phyloP scores from a whole-genome alignment of 1,284 basidiomycete species.

The Cryptococcus sp. region DNA sequence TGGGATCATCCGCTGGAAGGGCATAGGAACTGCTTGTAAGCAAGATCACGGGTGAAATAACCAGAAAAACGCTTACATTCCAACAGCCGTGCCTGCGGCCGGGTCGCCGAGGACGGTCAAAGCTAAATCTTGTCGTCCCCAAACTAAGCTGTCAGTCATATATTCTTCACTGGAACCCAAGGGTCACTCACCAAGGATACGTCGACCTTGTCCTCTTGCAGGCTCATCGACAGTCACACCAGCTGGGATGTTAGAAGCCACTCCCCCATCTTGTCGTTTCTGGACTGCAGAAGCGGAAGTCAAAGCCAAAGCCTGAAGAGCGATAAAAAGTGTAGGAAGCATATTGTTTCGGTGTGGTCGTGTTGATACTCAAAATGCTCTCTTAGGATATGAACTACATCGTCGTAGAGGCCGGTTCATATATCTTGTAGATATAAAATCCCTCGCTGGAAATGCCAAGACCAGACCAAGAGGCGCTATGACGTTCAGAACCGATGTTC shows the following conservation, averaged over 20 bases:
- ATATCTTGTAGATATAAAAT: too few species aligned
- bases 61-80: not conserved
- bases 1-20: not conserved
- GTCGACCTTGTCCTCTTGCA: not conserved
- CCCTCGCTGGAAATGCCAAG: too few species aligned
- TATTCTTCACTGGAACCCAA: not conserved
- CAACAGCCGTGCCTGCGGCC: not conserved
- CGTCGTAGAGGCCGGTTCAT: too few species aligned
- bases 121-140: not conserved
- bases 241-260: not conserved
- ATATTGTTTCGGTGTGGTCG: not conserved
- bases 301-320: not conserved
- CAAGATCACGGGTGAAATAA: not conserved
- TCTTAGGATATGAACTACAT: too few species aligned
- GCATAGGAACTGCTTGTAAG: not conserved
- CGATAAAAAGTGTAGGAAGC: not conserved
- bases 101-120: not conserved
- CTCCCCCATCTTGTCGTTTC: not conserved
- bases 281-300: not conserved
- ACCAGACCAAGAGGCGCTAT: too few species aligned
- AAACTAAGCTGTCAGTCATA: not conserved
- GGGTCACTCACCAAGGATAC: not conserved
- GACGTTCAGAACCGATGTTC: too few species aligned
- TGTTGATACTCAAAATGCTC: too few species aligned
- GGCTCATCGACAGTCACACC: not conserved